Conservation (phyloP, 495 filamentous ascomycete genomes). For the Talaromyces trachyspermus region DNA sequence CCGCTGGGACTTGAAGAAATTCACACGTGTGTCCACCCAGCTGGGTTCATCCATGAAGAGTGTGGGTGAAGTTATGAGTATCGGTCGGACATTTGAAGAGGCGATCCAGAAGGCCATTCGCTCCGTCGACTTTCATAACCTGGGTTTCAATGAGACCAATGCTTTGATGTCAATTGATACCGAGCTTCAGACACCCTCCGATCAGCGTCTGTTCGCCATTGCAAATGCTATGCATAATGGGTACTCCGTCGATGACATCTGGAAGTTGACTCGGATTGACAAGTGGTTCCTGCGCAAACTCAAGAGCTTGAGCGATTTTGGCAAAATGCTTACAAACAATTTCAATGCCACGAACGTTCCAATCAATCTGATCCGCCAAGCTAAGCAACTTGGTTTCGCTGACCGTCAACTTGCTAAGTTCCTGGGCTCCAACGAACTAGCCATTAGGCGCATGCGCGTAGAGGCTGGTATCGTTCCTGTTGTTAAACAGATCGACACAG, state of each 20-base stretch:
- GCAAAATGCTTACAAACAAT: conserved; percentile 57
- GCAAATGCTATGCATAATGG: conserved; percentile 94
- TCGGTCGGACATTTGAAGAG: conserved; percentile 94
- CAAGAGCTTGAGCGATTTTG: conserved; percentile 84
- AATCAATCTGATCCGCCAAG: conserved; percentile 57
- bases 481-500: conserved; percentile 98
- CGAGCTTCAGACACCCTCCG: conserved; percentile 93
- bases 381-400: conserved; percentile 89
- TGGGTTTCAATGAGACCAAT: conserved; percentile 86
- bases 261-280: conserved; percentile 90
- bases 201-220: conserved; percentile 95
- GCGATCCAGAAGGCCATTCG: conserved; percentile 98
- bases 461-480: conserved; percentile 80
- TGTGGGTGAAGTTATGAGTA: conserved; percentile 98
- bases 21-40: conserved; percentile 89
- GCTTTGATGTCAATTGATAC: conserved; percentile 94
- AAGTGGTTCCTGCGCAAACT: conserved; percentile 83
- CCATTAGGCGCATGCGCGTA: conserved; percentile 70
- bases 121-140: conserved; percentile 87
- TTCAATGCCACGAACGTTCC: conserved; percentile 66
- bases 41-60: conserved; percentile 99
- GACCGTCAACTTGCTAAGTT: conserved; percentile 92
- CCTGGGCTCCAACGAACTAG: conserved; percentile 85
- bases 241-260: conserved; percentile 92
- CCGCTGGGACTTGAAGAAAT: conserved; percentile 99